A percentile compares a stretch with the other conserved stretches of the same genome.
Evolutionary conservation across 2,329 filamentous ascomycete species (phyloP).

Genomic region (Monilinia vaccinii-corymbosi): DNA sequence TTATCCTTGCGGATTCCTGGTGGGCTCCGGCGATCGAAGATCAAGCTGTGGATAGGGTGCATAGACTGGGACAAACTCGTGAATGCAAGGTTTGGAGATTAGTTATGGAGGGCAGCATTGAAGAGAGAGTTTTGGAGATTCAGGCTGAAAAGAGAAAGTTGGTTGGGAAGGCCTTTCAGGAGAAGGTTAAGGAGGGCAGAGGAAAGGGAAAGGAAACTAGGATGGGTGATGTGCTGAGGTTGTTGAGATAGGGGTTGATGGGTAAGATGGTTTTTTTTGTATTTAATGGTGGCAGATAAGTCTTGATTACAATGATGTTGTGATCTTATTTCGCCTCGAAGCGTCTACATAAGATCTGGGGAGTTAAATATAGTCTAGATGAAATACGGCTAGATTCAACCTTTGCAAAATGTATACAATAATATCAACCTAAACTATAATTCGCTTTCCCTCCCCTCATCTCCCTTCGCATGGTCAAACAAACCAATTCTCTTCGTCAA

Average conservation of each 20-base stretch:
- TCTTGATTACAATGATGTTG: not conserved
- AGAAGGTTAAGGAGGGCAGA: slow-evolving; percentile 46
- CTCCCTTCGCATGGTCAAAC: no score
- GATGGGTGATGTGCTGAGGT: slow-evolving; percentile 44
- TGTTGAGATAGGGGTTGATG: slow-evolving; percentile 23
- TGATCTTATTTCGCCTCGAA: not conserved
- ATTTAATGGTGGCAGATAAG: not conserved
- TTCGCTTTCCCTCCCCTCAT: no score
- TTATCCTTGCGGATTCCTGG: slow-evolving; percentile 78
- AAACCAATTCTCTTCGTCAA: not conserved
- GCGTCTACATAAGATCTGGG: not conserved
- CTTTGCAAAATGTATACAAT: not conserved
- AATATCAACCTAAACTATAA: no score
- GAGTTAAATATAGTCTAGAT: not conserved
- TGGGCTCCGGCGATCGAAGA: slow-evolving; percentile 92
- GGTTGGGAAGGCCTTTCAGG: slow-evolving; percentile 70
- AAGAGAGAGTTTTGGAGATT: slow-evolving; percentile 70
- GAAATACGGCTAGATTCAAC: not conserved
- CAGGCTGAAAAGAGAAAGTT: slow-evolving; percentile 72
- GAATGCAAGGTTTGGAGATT: slow-evolving; percentile 72
- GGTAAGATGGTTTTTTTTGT: not conserved
- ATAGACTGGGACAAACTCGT: slow-evolving; percentile 73
- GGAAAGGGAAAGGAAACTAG: slow-evolving; percentile 46
- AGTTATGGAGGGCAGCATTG: slow-evolving; percentile 71
- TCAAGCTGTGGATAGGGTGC: slow-evolving; percentile 81